Percentiles rank a stretch among this genome's conserved stretches.
phyloP scores from a whole-genome alignment of 2,329 filamentous ascomycete genomes.

The Ilyonectria destructans region DNA sequence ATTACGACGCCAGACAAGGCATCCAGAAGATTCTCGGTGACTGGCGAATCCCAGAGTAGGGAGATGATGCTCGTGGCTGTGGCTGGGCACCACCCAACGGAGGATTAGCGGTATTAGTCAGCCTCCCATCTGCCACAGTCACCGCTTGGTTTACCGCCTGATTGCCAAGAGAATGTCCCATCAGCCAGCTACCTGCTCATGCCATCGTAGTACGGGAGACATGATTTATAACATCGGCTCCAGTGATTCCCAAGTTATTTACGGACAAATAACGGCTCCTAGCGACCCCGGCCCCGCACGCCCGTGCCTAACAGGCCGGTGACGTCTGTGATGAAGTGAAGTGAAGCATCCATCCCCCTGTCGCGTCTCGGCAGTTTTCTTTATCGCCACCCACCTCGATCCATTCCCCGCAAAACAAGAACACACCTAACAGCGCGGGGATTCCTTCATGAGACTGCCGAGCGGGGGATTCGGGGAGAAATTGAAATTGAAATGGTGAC shows the following conservation, averaged over 20 bases:
- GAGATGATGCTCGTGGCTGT: slow-evolving; percentile 16
- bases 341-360: slow-evolving; percentile 7
- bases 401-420: slow-evolving; percentile 8
- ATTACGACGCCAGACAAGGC: slow-evolving; percentile 2
- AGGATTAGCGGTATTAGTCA: slow-evolving; percentile 25
- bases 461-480: neutral
- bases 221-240: neutral
- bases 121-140: neutral
- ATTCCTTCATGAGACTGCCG: neutral
- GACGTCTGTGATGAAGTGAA: slow-evolving; percentile 8
- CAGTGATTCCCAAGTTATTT: neutral
- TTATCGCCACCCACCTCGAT: neutral
- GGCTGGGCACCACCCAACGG: neutral
- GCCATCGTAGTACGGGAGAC: neutral
- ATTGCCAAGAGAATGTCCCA: neutral
- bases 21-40: slow-evolving; percentile 44
- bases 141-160: neutral
- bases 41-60: slow-evolving; percentile 8
- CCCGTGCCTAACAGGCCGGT: neutral
- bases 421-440: neutral
- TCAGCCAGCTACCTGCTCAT: slow-evolving; percentile 11
- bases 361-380: slow-evolving; percentile 7
- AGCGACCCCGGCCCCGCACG: slow-evolving; percentile 7
- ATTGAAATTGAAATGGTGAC: no score
- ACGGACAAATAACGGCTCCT: slow-evolving; percentile 2